Percentiles rank a stretch among this genome's conserved stretches.
Conservation (phyloP, 768 basidiomycete species). For the Boletus rubropictus region DNA sequence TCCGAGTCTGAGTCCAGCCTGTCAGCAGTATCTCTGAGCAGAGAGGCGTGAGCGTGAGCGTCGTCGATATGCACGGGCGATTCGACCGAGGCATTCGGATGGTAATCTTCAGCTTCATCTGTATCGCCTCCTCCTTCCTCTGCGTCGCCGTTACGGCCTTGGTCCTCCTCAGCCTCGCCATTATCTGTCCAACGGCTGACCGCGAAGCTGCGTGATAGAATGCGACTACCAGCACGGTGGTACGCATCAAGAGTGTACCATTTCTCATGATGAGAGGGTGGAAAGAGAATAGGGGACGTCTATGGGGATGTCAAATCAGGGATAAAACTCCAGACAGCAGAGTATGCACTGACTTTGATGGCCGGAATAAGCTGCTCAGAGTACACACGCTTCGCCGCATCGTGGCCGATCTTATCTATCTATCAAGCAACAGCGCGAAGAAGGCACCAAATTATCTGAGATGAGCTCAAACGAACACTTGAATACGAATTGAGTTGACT, state of each 20-base stretch:
- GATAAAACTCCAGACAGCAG: neutral
- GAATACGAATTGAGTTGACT: neutral
- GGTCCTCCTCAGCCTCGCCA: constrained; percentile 15
- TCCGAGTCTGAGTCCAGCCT: constrained; percentile 40
- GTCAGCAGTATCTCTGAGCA: constrained; percentile 8
- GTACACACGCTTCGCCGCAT: constrained; percentile 75
- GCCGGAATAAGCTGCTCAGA: constrained; percentile 60
- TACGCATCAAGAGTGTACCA: constrained; percentile 69
- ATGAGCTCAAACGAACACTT: neutral
- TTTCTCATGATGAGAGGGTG: constrained; percentile 34
- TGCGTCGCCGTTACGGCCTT: constrained; percentile 11
- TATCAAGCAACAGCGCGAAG: neutral
- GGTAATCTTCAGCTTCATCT: constrained; percentile 31
- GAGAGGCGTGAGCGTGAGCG: neutral
- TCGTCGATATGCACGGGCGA: constrained; percentile 32
- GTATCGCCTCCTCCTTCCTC: constrained; percentile 34
- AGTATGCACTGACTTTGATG: constrained; percentile 46
- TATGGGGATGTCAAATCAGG: constrained; percentile 24
- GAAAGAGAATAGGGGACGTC: constrained; percentile 73
- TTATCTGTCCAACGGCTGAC: constrained; percentile 57
- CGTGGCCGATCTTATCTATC: constrained; percentile 81
- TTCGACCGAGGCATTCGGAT: constrained; percentile 10
- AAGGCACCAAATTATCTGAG: neutral
- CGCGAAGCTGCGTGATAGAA: constrained; percentile 88
- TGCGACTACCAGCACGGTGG: constrained; percentile 86